Base-by-base conservation (phyloP, 2,329 filamentous ascomycete genomes). In the Aspergillus ibericus region DNA sequence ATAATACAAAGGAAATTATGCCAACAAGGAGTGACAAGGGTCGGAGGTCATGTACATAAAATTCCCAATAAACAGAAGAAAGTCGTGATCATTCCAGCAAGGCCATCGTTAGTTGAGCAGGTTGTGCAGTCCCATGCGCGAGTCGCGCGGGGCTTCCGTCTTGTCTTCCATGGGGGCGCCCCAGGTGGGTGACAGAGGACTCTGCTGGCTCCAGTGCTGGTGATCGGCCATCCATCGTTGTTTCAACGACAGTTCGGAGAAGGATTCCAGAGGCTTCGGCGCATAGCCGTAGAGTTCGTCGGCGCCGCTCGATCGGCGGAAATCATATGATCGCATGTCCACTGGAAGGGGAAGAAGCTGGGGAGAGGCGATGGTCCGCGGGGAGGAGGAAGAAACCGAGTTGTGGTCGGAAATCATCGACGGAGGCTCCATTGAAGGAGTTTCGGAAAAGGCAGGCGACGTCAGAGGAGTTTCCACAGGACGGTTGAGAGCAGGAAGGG, bases 321-420 rank as follows among this genome's bases (percentile, higher is more conserved):
- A 59, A 29, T 75, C 72, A 42, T 75, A 73, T 35, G 69, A 65
- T 29, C 81, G 79, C n/a, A 82, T 69, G 56, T 79, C 77, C 38
- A 80, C 70, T 1, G 77, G 76, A 10, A 74, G 68, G 8, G 75
- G 72, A 56, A 76, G 68, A 6, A 76, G 66, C 50, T 77, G 74
- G 16, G 78, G 76, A 3, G 77, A 80, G 40, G 74, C 70, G 51
- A 75, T 58, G 63, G 70, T 77, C 69, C 69, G 77, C 15, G 85
- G 84, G 10, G 87, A 88, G 4, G 86, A 86, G 4, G 86, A 86
- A 70, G 85, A 84, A 56, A 83, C 81, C 1, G 87, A 88, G 62
- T 83, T 83, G 27, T 80, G 79, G 71, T 95, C 91, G 0, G 90
- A 92, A 51, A 90, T 81, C 62, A 91, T 81, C 1, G 88, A 90